These are phyloP conservation scores for Zarea fungicola DNA, from an alignment of 2,329 filamentous ascomycete genomes.

Conservation along the genomic window DNA sequence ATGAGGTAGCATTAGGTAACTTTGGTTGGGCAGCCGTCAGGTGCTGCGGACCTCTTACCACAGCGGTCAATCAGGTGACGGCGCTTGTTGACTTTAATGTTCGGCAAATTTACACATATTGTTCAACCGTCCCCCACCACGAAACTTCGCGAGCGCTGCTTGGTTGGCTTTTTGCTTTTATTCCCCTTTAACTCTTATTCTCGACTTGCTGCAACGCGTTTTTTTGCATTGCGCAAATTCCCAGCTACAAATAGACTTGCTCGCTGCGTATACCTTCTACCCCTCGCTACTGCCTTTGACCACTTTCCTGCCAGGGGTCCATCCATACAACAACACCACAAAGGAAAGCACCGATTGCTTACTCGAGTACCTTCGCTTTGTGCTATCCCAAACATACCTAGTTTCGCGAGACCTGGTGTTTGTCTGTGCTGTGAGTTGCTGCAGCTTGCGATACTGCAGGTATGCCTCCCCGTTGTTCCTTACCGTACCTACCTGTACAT, in stretches of 20 bases:
- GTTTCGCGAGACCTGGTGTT: not conserved
- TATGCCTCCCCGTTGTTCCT: not conserved
- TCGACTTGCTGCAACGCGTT: not conserved
- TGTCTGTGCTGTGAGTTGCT: not conserved
- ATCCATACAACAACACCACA: not conserved
- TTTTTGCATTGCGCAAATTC: not conserved
- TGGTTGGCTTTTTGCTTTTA: not conserved
- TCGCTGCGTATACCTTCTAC: not conserved
- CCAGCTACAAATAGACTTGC: not conserved
- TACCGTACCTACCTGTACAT: not conserved
- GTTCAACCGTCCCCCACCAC: not conserved
- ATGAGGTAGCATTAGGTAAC: slow-evolving; percentile 11
- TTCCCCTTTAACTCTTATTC: not conserved
- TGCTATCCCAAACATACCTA: not conserved
- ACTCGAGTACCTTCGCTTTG: not conserved
- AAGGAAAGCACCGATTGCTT: slow-evolving; percentile 7
- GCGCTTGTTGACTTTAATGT: slow-evolving; percentile 10
- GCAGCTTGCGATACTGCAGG: not conserved
- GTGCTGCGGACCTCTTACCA: not conserved
- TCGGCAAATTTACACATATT: not conserved
- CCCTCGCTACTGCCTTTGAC: slow-evolving; percentile 2
- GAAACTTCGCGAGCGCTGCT: slow-evolving; percentile 6
- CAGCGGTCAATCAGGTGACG: slow-evolving; percentile 10
- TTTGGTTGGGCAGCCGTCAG: too few relatives aligned
- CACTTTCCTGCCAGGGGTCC: slow-evolving; percentile 1